Base-by-base conservation (phyloP, 768 basidiomycete genomes). In the Kwoniella pini region DNA sequence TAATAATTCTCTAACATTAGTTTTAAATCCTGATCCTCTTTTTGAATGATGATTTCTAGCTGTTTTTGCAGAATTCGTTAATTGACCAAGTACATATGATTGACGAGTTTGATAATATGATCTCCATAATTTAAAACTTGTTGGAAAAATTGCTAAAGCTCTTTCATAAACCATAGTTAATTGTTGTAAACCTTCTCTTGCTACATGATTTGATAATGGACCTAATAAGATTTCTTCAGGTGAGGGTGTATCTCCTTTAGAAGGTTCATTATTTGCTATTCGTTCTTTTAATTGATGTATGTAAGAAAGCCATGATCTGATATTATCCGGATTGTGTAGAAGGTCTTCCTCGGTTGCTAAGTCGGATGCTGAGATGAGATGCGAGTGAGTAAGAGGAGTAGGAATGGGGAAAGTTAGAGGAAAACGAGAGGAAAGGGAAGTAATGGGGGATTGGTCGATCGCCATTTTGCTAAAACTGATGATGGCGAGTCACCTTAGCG, bases 81-180 rank as follows among this genome's bases (percentile, higher is more conserved):
- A 63, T 7, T 73, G 70, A 2, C 95, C 96, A 10, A 95, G 82
- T 3, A 98, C 90, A 79, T 88, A 96, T 1, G 84, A 82, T 83
- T 89, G 87, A 48, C 96, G 85, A 80, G 87, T 85, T 51, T 83
- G 83, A 42, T 97, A 82, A 78, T 99, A 99, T 0, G 90, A 84
- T 74, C 91, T 93, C 96, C 96, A 98, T 53, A 98, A 80, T 77
- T 96, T 93, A 85, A 91, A 98, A 1, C 88, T 90, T 11, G 84
- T 85, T 0, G 94, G 88, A 71, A 97, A 96, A 64, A 93, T 85
- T 3, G 80, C 83, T 22, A 99, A 83, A 0, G 95, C 95, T 19
- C 90, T 82, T 79, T 99, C 96, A 75, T 96, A 98, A n/a, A 96
- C 84, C 77, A 90, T 93, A 2, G 88, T 88, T 30, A 95, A 81